Evolutionary conservation across 345 rosid species (phyloP), one percentile per base, ranked within the genome.

Genomic region (Lenwebbia sp.): DNA sequence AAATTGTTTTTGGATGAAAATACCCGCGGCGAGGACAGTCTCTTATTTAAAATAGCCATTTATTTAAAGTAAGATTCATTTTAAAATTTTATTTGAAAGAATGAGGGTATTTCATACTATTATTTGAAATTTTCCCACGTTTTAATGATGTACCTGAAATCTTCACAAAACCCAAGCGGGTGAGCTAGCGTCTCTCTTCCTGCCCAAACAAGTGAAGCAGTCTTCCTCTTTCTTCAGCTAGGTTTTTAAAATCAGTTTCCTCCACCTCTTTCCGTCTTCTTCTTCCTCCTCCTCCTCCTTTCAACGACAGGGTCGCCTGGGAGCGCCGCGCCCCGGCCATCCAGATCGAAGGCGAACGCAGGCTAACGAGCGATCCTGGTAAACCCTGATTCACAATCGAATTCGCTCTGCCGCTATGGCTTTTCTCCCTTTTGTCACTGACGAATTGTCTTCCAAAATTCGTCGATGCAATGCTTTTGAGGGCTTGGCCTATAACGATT

Each of bases 21-120:
- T 50, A 6, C 3, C 3, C 2, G 2, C 0, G 3, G 0, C 0
- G 13, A 10, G 8, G 51, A 2, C 9, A 50, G 12, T 3, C 52
- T 12, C 14, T 50, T 50, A 50, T 50, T 50, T 50, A 7, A 44
- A 44, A 44, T 5, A 44, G 0, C 5, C 47, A 44, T 44, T 50
- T 49, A 49, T 49, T 49, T 49, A 10, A 49, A 49, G 10, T 49
- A 10, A 50, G 0, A 3, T 50, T 50, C 2, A 50, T 50, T 50
- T 50, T 0, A 50, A 9, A 50, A 9, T 2, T 50, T 11, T 50
- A 50, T 11, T 50, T 50, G 13, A 50, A 50, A 50, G 12, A 12
- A 50, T 50, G 13, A 50, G 51, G 52, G 5, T 12, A 11, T 49
- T 49, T 49, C 12, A 49, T 0, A 11, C 12, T 2, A 1, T 49